A percentile compares a stretch with the other conserved stretches of the same genome.
Conservation (phyloP, 2,329 filamentous ascomycete genomes). For the Tolypocladium endophyticum region DNA sequence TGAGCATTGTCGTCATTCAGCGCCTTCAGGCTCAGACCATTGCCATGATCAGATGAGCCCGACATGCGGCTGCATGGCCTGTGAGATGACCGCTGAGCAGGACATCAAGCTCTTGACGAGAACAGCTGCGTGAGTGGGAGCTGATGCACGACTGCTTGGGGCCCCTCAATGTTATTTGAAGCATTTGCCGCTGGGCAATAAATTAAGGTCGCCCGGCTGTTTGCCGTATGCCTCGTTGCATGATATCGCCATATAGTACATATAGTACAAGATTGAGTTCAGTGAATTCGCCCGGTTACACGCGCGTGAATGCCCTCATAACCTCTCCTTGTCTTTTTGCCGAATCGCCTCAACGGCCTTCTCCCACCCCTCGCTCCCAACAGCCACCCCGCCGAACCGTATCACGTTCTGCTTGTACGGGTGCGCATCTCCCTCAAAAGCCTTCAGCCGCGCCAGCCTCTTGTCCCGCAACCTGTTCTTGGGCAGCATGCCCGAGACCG, state of each 20-base stretch:
- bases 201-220: not conserved
- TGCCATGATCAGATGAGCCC: no score
- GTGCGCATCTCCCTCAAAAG: constrained; percentile 85
- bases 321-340: constrained; percentile 35
- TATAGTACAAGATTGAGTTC: constrained; percentile 16
- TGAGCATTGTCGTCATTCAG: no score
- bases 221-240: not conserved
- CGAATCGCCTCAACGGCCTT: constrained; percentile 39
- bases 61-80: not conserved
- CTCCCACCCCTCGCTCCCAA: constrained; percentile 44
- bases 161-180: not conserved
- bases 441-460: constrained; percentile 80
- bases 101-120: not conserved
- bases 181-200: not conserved
- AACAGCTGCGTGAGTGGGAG: not conserved
- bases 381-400: constrained; percentile 51
- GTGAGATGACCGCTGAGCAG: not conserved
- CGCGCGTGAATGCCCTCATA: constrained; percentile 26
- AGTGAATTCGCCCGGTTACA: constrained; percentile 2
- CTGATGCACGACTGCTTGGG: not conserved
- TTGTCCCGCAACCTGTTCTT: constrained; percentile 91
- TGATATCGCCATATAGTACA: constrained; percentile 16
- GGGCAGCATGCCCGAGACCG: constrained; percentile 93
- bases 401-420: constrained; percentile 87
- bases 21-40: not conserved